Conservation (phyloP, 352 stramenopile species). For the Pythium coloratum region DNA sequence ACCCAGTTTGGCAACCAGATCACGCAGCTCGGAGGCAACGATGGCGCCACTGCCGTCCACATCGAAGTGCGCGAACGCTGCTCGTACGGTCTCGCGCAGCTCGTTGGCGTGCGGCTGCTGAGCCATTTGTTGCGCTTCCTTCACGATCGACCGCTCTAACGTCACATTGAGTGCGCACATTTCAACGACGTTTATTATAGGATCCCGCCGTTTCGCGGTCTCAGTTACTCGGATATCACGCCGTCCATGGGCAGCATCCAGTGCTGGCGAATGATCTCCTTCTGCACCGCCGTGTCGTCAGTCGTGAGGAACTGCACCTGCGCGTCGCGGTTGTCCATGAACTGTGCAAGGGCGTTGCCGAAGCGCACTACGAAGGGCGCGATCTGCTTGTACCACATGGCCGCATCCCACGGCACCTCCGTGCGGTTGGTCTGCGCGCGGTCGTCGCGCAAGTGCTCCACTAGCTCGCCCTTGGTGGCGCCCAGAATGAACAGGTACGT, state of each 20-base stretch:
- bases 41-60: constrained; percentile 56
- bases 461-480: constrained; percentile 64
- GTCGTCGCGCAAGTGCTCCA: constrained; percentile 71
- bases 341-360: constrained; percentile 62
- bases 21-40: constrained; percentile 44
- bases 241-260: constrained; percentile 41
- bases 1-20: constrained; percentile 56
- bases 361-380: constrained; percentile 69
- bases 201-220: constrained; percentile 1
- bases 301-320: constrained; percentile 53
- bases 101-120: constrained; percentile 27
- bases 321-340: constrained; percentile 63
- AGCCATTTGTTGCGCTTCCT: background rate
- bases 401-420: constrained; percentile 58
- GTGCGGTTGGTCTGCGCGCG: constrained; percentile 67
- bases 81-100: constrained; percentile 50
- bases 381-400: constrained; percentile 71
- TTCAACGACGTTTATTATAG: background rate
- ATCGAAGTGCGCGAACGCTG: constrained; percentile 65
- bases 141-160: too few relatives aligned
- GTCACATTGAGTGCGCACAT: background rate
- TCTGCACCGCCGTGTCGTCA: constrained; percentile 41
- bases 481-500: constrained; percentile 85
- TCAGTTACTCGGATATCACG: background rate
- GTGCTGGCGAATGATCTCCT: constrained; percentile 74